Conservation (phyloP, 192 early-diverging fungal species). For the Rhizophlyctis rosea region DNA sequence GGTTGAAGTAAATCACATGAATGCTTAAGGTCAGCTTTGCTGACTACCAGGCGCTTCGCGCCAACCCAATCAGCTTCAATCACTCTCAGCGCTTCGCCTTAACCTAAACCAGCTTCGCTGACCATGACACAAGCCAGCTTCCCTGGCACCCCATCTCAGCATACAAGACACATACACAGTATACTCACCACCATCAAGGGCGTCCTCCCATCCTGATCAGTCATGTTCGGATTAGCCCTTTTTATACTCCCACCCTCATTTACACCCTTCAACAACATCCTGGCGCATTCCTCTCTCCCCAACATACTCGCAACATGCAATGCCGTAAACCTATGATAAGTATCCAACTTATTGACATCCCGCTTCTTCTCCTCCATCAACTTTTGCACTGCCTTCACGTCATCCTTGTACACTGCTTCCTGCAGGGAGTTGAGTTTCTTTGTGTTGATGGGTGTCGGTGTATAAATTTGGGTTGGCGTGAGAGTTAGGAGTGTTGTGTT, state of each 20-base stretch:
- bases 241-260: conserved; percentile 18
- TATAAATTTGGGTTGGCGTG: no score
- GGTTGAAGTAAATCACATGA: neutral
- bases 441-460: conserved; percentile 15
- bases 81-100: no score
- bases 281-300: neutral
- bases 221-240: conserved; percentile 21
- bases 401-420: conserved; percentile 29
- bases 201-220: conserved; percentile 28
- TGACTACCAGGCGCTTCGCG: neutral
- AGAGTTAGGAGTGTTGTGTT: no score
- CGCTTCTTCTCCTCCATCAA: conserved; percentile 34
- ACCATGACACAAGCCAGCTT: no score
- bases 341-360: conserved; percentile 42
- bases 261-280: conserved; percentile 4
- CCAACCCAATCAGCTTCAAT: no score
- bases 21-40: neutral
- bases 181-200: conserved; percentile 11
- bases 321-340: conserved; percentile 38
- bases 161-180: conserved; percentile 21
- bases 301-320: conserved; percentile 38
- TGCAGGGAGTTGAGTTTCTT: conserved; percentile 44
- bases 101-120: no score
- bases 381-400: conserved; percentile 28
- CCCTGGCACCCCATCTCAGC: no score